Evolutionary conservation across 2,329 filamentous ascomycete species (phyloP).

Genomic region (Neurospora sp.): DNA sequence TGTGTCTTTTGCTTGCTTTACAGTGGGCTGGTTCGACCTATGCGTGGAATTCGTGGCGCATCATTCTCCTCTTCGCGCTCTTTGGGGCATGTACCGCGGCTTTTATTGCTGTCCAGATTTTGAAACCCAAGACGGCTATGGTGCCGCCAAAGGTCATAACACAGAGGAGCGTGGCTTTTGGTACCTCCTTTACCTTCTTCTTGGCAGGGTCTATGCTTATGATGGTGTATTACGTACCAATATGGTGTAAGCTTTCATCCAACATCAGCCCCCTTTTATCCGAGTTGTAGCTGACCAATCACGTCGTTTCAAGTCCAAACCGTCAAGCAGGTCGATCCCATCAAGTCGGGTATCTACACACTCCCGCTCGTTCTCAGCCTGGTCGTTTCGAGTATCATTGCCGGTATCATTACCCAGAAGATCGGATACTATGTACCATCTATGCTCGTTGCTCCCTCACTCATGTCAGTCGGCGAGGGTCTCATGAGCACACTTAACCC

Average conservation of each 20-base stretch:
- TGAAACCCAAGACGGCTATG: slow-evolving; percentile 45
- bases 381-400: slow-evolving; percentile 39
- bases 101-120: slow-evolving; percentile 43
- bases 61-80: slow-evolving; percentile 43
- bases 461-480: slow-evolving; percentile 44
- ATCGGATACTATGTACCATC: slow-evolving; percentile 51
- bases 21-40: slow-evolving; percentile 52
- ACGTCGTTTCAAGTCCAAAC: slow-evolving; percentile 36
- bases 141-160: slow-evolving; percentile 45
- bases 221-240: slow-evolving; percentile 42
- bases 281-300: slow-evolving; percentile 6
- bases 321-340: slow-evolving; percentile 40
- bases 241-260: slow-evolving; percentile 38
- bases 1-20: slow-evolving; percentile 52
- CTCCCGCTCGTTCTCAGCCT: slow-evolving; percentile 47
- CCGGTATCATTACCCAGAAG: slow-evolving; percentile 38
- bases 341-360: slow-evolving; percentile 47
- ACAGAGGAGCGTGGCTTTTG: slow-evolving; percentile 44
- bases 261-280: not conserved
- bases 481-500: slow-evolving; percentile 47
- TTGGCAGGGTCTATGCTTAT: slow-evolving; percentile 42
- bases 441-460: slow-evolving; percentile 41
- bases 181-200: slow-evolving; percentile 36
- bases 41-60: slow-evolving; percentile 40
- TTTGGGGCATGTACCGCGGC: slow-evolving; percentile 35